Conservation (phyloP, 352 stramenopile species). For the Lagenidium sp. region DNA sequence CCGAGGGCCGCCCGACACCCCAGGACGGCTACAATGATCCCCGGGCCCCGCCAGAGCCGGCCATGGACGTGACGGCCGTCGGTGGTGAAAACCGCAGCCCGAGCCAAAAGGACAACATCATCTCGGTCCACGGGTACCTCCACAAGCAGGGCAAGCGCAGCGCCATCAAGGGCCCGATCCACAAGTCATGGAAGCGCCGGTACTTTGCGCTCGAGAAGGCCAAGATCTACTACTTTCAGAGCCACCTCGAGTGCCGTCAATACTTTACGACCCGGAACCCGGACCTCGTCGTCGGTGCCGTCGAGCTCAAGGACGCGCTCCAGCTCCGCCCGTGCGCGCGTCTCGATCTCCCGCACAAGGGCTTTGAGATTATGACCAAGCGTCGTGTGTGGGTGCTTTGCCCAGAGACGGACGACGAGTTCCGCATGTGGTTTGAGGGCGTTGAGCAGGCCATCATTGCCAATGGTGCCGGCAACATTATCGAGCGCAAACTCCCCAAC, state of each 20-base stretch:
- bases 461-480: conserved; percentile 72
- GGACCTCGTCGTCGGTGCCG: conserved; percentile 67
- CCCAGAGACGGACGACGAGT: conserved; percentile 78
- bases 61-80: conserved; percentile 56
- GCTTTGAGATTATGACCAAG: conserved; percentile 74
- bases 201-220: conserved; percentile 83
- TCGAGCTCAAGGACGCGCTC: conserved; percentile 83
- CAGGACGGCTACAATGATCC: conserved; percentile 30
- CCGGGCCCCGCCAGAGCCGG: conserved; percentile 30
- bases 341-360: conserved; percentile 72
- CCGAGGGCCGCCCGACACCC: conserved; percentile 16
- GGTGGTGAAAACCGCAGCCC: conserved; percentile 19
- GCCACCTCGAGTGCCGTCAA: conserved; percentile 74
- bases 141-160: conserved; percentile 84
- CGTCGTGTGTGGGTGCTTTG: conserved; percentile 82
- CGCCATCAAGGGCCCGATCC: conserved; percentile 78
- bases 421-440: conserved; percentile 77
- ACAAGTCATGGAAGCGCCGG: conserved; percentile 82
- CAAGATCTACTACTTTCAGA: conserved; percentile 89
- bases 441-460: conserved; percentile 67
- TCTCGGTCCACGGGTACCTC: conserved; percentile 84
- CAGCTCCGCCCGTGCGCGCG: conserved; percentile 70
- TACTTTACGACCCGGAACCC: conserved; percentile 83
- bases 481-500: conserved; percentile 81
- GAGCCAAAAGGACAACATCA: conserved; percentile 73